Evolutionary conservation across 768 basidiomycete genomes (phyloP).

Genomic region (Boletus sensibilis): DNA sequence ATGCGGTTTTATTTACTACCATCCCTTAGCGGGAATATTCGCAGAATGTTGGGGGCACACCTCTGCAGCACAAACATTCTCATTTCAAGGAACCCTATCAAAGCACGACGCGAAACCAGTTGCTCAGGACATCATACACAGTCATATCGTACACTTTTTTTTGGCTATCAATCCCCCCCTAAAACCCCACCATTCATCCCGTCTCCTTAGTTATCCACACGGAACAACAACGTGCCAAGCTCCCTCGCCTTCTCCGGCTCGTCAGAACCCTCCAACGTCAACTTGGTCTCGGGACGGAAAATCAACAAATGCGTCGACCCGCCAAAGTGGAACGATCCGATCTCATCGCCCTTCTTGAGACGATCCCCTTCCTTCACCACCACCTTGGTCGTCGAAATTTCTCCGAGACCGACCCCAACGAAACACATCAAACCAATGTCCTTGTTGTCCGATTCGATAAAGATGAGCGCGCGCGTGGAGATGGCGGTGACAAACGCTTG

Average conservation of each 20-base stretch:
- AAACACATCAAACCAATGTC: constrained; percentile 58
- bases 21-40: no score
- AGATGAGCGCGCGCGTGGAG: constrained; percentile 56
- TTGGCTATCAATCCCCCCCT: no score
- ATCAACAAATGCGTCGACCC: constrained; percentile 51
- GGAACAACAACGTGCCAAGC: constrained; percentile 21
- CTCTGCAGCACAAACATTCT: no score
- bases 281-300: constrained; percentile 38
- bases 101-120: no score
- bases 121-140: no score
- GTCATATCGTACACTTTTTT: no score
- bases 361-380: constrained; percentile 45
- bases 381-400: constrained; percentile 61
- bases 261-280: constrained; percentile 17
- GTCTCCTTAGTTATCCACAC: constrained; percentile 4
- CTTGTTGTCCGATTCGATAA: constrained; percentile 55
- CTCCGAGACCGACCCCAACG: constrained; percentile 59
- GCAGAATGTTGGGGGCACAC: no score
- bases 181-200: no score
- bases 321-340: constrained; percentile 66
- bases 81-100: no score
- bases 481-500: constrained; percentile 46
- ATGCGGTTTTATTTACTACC: no score
- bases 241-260: constrained; percentile 5
- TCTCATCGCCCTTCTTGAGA: constrained; percentile 52